phyloP scores from a whole-genome alignment of 2,329 filamentous ascomycete species.

The Magnaporthales sp. region DNA sequence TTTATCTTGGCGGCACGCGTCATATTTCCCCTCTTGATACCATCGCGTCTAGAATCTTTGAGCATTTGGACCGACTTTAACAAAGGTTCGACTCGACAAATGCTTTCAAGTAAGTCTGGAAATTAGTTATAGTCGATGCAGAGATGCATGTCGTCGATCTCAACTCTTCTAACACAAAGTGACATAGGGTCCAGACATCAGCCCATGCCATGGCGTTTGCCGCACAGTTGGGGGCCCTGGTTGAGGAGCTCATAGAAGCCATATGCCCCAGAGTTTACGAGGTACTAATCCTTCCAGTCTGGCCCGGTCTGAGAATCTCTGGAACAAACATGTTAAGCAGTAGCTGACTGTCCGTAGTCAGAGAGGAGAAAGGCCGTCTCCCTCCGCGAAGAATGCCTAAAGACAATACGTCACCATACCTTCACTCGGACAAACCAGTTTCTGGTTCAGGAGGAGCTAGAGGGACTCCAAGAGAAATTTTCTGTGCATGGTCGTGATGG shows the following conservation, averaged over 20 bases:
- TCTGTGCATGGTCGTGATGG: conserved; percentile 70
- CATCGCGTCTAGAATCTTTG: neutral
- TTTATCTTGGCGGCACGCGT: neutral
- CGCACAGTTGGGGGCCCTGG: conserved; percentile 53
- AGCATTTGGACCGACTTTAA: neutral
- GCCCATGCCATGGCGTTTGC: conserved; percentile 56
- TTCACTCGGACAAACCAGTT: conserved; percentile 68
- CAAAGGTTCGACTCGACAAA: neutral
- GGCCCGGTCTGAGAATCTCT: neutral
- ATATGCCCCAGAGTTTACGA: conserved; percentile 47
- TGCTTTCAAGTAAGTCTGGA: neutral
- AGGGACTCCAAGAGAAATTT: conserved; percentile 80
- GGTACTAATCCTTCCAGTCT: conserved; percentile 29
- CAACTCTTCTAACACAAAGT: neutral
- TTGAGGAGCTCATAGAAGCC: conserved; percentile 61
- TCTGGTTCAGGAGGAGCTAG: conserved; percentile 54
- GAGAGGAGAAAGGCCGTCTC: conserved; percentile 28
- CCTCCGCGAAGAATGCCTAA: conserved; percentile 40
- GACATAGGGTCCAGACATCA: neutral
- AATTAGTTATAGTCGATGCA: neutral
- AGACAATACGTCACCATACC: conserved; percentile 42
- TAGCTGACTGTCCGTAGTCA: conserved; percentile 17
- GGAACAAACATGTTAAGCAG: neutral
- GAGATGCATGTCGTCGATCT: neutral
- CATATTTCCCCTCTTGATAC: too few relatives aligned